Base-by-base conservation (phyloP, 768 basidiomycete genomes). In the Macrocybe gigantea region DNA sequence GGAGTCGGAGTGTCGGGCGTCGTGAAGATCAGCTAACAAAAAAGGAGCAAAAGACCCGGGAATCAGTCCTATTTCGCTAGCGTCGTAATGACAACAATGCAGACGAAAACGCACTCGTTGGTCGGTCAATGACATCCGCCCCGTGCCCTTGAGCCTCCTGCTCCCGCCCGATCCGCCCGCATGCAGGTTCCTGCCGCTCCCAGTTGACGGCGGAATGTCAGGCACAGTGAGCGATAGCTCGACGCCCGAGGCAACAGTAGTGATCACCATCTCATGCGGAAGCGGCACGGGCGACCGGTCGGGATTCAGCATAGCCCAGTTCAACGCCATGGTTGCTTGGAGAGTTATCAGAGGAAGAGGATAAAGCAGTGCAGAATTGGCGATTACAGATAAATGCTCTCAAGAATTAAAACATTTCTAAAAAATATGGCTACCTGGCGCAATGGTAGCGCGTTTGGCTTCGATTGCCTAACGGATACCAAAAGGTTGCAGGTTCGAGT, bases 401-500 rank as follows among this genome's bases (percentile, higher is more conserved):
- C 32, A 34, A 33, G 14, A 15, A 33, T 44, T 12, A 29, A n/a
- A n/a, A 5, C 14, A 14, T 1, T 33, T 33, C 22, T 41, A 40
- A 22, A 22, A 22, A 13, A 7, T 11, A 71, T 66, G 82, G 80
- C 78, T 82, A 79, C 83, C 83, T 88, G 71, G 85, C 86, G 83
- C 86, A 88, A 88, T 88, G 86, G 86, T 87, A 88, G 86, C 86
- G 86, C 86, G 85, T 88, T 86, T 88, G 85, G 85, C 85, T 88
- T 88, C 86, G 85, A 86, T 77, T 58, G 82, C 80, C 72, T 54
- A 67, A 70, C 67, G 22, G 80, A 71, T 53, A 89, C 86, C 87
- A 88, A 87, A 85, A 88, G 88, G 87, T 83, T 89, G 87, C 86
- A 89, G 87, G 88, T 89, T 89, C 87, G 85, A 89, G 85, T 86